A percentile compares a stretch with the other conserved stretches of the same genome.
Evolutionary conservation across 306 rosid genomes (phyloP).

Genomic region (Boehmeria nivea): DNA sequence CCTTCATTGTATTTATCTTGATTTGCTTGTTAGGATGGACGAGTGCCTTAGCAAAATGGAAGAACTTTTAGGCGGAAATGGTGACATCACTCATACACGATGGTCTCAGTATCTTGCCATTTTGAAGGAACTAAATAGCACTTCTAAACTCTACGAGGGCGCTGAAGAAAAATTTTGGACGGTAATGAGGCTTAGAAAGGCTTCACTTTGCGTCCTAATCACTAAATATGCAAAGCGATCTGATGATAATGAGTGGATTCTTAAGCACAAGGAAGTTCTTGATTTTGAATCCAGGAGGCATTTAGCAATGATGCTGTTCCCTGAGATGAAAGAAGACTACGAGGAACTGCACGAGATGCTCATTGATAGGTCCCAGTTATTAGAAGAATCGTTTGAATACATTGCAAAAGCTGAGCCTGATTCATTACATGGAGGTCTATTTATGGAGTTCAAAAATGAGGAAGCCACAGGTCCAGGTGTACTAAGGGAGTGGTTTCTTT

Average conservation of each 20-base stretch:
- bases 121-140: constrained; percentile 48
- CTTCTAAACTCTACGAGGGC: constrained; percentile 43
- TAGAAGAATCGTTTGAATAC: constrained; percentile 69
- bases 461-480: constrained; percentile 92
- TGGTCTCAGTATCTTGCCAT: constrained; percentile 55
- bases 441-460: constrained; percentile 73
- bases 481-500: constrained; percentile 72
- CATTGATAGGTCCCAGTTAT: constrained; percentile 64
- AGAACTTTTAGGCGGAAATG: constrained; percentile 29
- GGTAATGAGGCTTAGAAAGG: constrained; percentile 31
- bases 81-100: constrained; percentile 30
- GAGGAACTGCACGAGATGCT: constrained; percentile 74
- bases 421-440: constrained; percentile 50
- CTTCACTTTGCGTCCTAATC: constrained; percentile 38
- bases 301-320: constrained; percentile 66
- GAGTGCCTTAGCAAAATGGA: constrained; percentile 46
- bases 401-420: constrained; percentile 41
- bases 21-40: constrained; percentile 44
- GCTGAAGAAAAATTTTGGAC: constrained; percentile 50
- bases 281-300: constrained; percentile 69
- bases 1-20: constrained; percentile 26
- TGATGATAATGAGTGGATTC: constrained; percentile 60
- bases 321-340: constrained; percentile 48
- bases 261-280: constrained; percentile 42
- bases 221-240: constrained; percentile 32